phyloP scores from a whole-genome alignment of 768 basidiomycete species.

The Tephrocybe sp. region DNA sequence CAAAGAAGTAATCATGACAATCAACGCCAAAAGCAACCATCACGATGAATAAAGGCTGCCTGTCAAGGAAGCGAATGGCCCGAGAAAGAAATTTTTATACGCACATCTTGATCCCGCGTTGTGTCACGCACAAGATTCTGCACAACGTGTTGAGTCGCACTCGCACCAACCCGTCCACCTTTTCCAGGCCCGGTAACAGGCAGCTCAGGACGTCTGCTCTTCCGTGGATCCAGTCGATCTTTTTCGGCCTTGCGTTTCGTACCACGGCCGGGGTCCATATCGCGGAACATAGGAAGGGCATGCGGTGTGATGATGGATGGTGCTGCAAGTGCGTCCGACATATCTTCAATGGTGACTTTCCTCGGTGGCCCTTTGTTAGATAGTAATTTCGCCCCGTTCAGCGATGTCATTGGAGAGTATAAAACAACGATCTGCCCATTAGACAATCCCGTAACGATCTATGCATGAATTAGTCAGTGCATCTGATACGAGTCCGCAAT shows the following conservation, averaged over 20 bases:
- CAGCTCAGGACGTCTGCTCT: conserved; percentile 89
- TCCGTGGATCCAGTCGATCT: conserved; percentile 84
- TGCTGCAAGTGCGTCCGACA: conserved; percentile 81
- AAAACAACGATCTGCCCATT: conserved; percentile 87
- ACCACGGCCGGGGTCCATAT: conserved; percentile 69
- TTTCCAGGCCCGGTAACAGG: conserved; percentile 92
- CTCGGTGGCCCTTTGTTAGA: conserved; percentile 85
- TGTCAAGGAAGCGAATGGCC: conserved; percentile 17
- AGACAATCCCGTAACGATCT: conserved; percentile 89
- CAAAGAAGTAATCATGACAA: conserved; percentile 7
- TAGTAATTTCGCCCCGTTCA: conserved; percentile 90
- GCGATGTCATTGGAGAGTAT: conserved; percentile 88
- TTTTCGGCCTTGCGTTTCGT: conserved; percentile 90
- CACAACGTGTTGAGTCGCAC: conserved; percentile 95
- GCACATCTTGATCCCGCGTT: conserved; percentile 91
- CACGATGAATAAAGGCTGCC: conserved; percentile 18
- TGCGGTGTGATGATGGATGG: conserved; percentile 93
- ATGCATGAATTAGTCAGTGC: conserved; percentile 12
- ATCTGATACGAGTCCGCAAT: conserved; percentile 3
- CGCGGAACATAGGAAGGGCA: conserved; percentile 89
- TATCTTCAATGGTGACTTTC: conserved; percentile 82
- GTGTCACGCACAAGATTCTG: conserved; percentile 92
- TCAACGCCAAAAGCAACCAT: conserved; percentile 15
- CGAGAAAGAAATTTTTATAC: conserved; percentile 36
- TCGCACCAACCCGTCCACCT: conserved; percentile 94